Conservation (phyloP, 768 basidiomycete species). For the Tylopilus rubrobrunneus region DNA sequence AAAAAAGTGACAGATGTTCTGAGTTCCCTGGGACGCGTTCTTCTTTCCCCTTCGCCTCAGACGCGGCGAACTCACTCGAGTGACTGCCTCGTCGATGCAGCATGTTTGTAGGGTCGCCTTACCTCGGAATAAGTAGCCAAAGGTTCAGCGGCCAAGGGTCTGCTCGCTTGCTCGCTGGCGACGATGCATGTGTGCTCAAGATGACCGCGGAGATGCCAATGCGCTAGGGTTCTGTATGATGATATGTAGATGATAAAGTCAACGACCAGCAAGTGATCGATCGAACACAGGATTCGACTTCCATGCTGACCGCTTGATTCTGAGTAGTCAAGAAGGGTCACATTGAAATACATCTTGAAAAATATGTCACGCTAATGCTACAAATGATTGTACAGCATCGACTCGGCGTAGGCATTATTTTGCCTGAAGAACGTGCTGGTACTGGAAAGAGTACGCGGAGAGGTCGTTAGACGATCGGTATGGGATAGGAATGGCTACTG, state of each 20-base stretch:
- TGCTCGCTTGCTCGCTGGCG: not conserved
- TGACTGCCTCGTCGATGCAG: slow-evolving; percentile 23
- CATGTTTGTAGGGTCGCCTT: slow-evolving; percentile 20
- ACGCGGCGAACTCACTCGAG: not conserved
- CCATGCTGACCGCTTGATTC: not conserved
- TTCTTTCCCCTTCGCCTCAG: not conserved
- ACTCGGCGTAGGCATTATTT: not conserved
- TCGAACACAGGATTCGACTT: too few species aligned
- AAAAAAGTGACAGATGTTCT: not conserved
- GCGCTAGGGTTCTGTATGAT: too few species aligned
- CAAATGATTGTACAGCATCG: slow-evolving; percentile 9
- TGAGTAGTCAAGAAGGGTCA: not conserved
- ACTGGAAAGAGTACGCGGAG: not conserved
- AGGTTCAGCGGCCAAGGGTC: not conserved
- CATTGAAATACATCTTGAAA: not conserved
- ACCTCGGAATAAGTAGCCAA: not conserved
- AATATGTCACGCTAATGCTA: slow-evolving; percentile 7
- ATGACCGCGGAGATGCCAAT: not conserved
- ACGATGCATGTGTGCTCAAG: not conserved
- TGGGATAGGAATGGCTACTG: not conserved
- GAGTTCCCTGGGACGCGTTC: not conserved
- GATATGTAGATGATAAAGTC: too few species aligned
- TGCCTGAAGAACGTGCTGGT: not conserved
- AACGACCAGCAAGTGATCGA: not conserved
- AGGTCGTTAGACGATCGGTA: not conserved